phyloP scores from a whole-genome alignment of 2,329 filamentous ascomycete species.

The Pseudocercospora vitis region DNA sequence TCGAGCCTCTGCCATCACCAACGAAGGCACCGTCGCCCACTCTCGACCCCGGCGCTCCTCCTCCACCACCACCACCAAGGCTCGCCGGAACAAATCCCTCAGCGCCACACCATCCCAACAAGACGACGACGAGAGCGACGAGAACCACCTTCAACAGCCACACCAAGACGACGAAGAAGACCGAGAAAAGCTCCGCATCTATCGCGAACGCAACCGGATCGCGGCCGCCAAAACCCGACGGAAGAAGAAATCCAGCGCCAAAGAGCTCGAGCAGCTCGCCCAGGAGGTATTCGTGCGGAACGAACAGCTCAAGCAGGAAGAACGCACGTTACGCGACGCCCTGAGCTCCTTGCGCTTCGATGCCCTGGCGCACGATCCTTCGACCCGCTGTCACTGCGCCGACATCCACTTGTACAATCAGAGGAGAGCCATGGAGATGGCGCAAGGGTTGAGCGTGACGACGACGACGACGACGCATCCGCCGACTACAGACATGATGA shows the following conservation, averaged over 20 bases:
- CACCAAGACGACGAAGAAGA: constrained; percentile 3
- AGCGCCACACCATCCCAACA: not conserved
- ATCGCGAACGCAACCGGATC: constrained; percentile 14
- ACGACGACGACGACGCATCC: not conserved
- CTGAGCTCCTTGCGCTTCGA: constrained; percentile 10
- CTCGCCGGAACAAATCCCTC: not conserved
- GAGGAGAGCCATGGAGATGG: constrained; percentile 11
- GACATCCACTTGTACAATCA: constrained; percentile 15
- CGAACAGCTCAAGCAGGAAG: constrained; percentile 12
- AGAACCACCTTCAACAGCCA: too few relatives aligned
- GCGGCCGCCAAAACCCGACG: constrained; percentile 16
- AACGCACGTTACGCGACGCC: constrained; percentile 11
- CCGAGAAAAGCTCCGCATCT: constrained; percentile 12
- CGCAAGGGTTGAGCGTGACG: not conserved
- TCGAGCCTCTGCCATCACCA: too few relatives aligned
- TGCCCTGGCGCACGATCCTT: constrained; percentile 15
- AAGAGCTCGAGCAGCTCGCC: constrained; percentile 16
- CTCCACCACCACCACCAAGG: too few relatives aligned
- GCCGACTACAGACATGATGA: too few relatives aligned
- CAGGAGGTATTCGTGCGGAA: constrained; percentile 13
- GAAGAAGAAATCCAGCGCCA: constrained; percentile 14
- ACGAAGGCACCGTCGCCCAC: too few relatives aligned
- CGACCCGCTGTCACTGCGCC: constrained; percentile 5
- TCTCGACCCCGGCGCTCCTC: too few relatives aligned
- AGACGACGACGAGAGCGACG: not conserved